phyloP scores from a whole-genome alignment of 2,329 filamentous ascomycete species.

The Cladosporium sp. region DNA sequence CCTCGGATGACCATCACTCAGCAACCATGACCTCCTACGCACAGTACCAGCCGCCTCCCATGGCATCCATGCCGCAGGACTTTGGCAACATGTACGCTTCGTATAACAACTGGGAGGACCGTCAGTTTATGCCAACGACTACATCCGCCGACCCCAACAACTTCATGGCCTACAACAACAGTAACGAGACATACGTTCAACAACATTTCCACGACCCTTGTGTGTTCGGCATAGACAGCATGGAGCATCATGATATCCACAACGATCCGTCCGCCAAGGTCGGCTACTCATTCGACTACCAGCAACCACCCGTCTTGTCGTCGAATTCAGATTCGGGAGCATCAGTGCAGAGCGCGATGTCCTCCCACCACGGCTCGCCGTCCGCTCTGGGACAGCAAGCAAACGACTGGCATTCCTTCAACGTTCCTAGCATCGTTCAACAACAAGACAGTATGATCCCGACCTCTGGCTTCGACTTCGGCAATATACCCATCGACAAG shows the following conservation, averaged over 20 bases:
- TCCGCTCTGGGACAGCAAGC: conserved; percentile 56
- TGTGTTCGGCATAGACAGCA: no score
- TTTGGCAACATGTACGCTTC: conserved; percentile 28
- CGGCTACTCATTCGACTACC: conserved; percentile 40
- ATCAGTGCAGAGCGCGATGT: conserved; percentile 42
- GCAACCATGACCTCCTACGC: conserved; percentile 26
- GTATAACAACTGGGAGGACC: conserved; percentile 23
- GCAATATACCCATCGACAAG: conserved; percentile 43
- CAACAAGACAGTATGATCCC: conserved; percentile 44
- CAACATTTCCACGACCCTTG: not conserved
- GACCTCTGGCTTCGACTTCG: conserved; percentile 51
- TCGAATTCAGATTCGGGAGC: conserved; percentile 47
- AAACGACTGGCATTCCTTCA: conserved; percentile 50
- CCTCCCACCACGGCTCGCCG: conserved; percentile 46
- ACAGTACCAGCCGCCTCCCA: conserved; percentile 23
- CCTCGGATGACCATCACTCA: not conserved
- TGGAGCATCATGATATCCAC: conserved; percentile 23
- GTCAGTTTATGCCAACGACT: conserved; percentile 21
- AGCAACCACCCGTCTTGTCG: conserved; percentile 38
- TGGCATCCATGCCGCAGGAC: conserved; percentile 24
- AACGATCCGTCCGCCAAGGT: conserved; percentile 34
- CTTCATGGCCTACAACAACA: conserved; percentile 23
- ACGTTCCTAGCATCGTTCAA: conserved; percentile 56
- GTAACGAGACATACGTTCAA: conserved; percentile 33
- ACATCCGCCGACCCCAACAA: conserved; percentile 21